Percentiles rank a stretch among this genome's conserved stretches.
phyloP scores from a whole-genome alignment of 2,329 filamentous ascomycete species.

The Fusarium xyrophilum region DNA sequence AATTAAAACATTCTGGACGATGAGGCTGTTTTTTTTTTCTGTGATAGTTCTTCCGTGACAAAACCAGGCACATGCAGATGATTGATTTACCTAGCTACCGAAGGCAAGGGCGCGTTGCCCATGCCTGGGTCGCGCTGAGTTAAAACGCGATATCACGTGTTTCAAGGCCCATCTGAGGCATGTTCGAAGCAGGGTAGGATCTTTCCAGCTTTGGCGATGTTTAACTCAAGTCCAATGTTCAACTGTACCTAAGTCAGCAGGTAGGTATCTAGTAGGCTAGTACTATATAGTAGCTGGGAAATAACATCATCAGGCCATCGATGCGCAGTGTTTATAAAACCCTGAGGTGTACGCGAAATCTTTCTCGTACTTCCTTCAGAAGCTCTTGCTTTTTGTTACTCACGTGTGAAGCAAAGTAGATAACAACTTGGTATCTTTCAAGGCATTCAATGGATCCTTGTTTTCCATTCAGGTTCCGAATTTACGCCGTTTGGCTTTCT shows the following conservation, averaged over 20 bases:
- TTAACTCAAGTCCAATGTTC: neutral
- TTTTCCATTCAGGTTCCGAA: neutral
- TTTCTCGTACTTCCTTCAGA: neutral
- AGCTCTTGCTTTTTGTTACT: neutral
- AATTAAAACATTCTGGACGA: slow-evolving; percentile 16
- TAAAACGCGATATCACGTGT: slow-evolving; percentile 42
- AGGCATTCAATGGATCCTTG: neutral
- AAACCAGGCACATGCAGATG: neutral
- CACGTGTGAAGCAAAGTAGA: neutral
- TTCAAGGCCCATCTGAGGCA: neutral
- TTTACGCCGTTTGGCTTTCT: neutral
- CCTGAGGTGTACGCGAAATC: neutral
- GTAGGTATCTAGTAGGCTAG: neutral
- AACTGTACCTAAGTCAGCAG: neutral
- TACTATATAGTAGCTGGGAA: neutral
- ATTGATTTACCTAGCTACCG: neutral
- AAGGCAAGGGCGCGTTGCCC: slow-evolving; percentile 18
- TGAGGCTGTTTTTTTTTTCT: neutral
- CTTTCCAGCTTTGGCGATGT: neutral
- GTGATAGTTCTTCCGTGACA: neutral
- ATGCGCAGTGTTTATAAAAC: neutral
- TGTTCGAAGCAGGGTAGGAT: neutral
- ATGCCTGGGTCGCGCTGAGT: neutral
- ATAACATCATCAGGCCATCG: neutral
- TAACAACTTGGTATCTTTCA: neutral